Conservation (phyloP, 2,329 filamentous ascomycete species). For the Talaromyces albobiverticillius region DNA sequence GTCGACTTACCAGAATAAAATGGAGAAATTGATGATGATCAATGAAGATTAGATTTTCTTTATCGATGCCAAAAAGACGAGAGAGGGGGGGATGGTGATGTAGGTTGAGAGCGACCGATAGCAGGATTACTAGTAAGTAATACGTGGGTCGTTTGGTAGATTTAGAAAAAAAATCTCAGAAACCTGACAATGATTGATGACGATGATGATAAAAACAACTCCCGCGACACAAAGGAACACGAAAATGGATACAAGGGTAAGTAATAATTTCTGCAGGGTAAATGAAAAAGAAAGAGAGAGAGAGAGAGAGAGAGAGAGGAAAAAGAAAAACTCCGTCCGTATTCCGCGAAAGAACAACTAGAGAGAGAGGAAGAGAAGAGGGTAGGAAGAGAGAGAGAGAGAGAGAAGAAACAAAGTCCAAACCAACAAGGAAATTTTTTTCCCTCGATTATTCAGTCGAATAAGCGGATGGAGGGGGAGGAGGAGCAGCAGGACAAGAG, state of each 20-base stretch:
- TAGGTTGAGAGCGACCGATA: neutral
- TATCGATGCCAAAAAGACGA: constrained; percentile 13
- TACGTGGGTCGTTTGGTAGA: too few relatives aligned
- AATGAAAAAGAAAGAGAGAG: constrained; percentile 20
- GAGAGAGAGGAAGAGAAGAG: constrained; percentile 18
- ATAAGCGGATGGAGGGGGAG: constrained; percentile 5
- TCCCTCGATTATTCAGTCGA: constrained; percentile 3
- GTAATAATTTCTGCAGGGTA: constrained; percentile 27
- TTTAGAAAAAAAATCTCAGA: too few relatives aligned
- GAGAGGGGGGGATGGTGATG: neutral
- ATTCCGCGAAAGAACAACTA: constrained; percentile 10
- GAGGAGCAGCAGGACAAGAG: neutral
- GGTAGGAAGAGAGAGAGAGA: constrained; percentile 17
- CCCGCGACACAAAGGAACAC: constrained; percentile 23
- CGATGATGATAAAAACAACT: constrained; percentile 25
- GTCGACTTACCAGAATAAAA: constrained; percentile 13
- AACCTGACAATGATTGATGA: constrained; percentile 17
- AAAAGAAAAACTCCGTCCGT: constrained; percentile 16
- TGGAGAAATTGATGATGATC: constrained; percentile 7
- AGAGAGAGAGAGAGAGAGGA: constrained; percentile 18
- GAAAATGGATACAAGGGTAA: constrained; percentile 21
- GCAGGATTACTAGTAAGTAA: too few relatives aligned
- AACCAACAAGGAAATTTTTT: constrained; percentile 10
- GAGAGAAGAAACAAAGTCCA: constrained; percentile 1
- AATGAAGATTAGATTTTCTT: constrained; percentile 7